Conservation (phyloP, 805 yeast species). For the Zygosaccharomyces kombuchaensis region DNA sequence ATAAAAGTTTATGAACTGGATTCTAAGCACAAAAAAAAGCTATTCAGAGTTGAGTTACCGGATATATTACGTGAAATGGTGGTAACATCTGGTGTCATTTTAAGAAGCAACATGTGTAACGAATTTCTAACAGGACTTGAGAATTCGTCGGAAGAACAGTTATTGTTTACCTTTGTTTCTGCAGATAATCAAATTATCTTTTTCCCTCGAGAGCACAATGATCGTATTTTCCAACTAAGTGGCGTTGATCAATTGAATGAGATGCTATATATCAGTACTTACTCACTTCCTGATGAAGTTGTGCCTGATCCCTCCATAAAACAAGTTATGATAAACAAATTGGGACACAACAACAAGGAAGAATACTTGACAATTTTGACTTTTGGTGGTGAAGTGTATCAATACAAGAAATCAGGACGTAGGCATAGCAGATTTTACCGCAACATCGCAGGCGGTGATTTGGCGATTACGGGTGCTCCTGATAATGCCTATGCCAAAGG, state of each 20-base stretch:
- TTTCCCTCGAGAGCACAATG: conserved; percentile 50
- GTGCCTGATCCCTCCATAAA: conserved; percentile 72
- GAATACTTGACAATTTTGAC: conserved; percentile 70
- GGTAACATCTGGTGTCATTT: conserved; percentile 65
- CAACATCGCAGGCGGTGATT: conserved; percentile 30
- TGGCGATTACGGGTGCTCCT: conserved; percentile 70
- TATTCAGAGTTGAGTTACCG: conserved; percentile 37
- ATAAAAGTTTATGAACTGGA: conserved; percentile 52
- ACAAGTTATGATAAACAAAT: conserved; percentile 55
- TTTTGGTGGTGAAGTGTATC: conserved; percentile 71
- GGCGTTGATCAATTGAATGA: conserved; percentile 38
- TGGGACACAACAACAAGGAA: conserved; percentile 59
- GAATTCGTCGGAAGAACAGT: conserved; percentile 29
- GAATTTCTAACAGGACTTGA: conserved; percentile 34
- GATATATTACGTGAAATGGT: conserved; percentile 42
- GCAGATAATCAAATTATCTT: conserved; percentile 71
- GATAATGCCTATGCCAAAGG: conserved; percentile 69
- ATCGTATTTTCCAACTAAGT: conserved; percentile 37
- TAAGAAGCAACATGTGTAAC: conserved; percentile 46
- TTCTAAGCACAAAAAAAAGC: conserved; percentile 33
- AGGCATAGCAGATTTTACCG: conserved; percentile 25
- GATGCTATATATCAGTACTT: conserved; percentile 37
- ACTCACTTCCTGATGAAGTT: conserved; percentile 34
- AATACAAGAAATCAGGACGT: conserved; percentile 50
- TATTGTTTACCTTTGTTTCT: conserved; percentile 60